Evolutionary conservation across 1,284 basidiomycete species (phyloP), one percentile per base, ranked within the genome.

Genomic region (Omphalotus olearius): DNA sequence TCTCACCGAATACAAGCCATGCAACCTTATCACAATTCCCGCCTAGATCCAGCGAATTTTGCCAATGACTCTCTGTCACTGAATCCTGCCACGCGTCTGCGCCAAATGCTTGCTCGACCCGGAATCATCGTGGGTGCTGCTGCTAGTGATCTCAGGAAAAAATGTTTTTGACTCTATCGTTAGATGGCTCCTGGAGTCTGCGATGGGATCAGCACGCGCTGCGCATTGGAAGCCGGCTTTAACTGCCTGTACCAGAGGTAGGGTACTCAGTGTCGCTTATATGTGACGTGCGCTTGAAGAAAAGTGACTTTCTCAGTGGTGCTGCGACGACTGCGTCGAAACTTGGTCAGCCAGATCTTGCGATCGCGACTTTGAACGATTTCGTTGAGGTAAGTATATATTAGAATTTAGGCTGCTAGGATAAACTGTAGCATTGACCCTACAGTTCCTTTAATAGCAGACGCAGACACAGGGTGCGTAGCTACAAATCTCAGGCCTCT

Each of bases 41-140:
- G 82, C 37, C 64, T 83, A 17, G 81, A 86, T 64, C 82, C 83
- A 38, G 75, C 75, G 61, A 85, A 86, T 64, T 88, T 74, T 66
- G 66, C 85, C 38, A 76, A 85, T 14, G 85, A 84, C 3, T 78
- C 83, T 11, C 66, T 88, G 1, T 88, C 85, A 2, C 65, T 66
- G 54, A 82, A 86, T 61, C 75, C 85, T 14, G 74, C 83, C 10
- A 89, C 86, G 4, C 80, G 86, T 37, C 75, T 88, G 45, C 77
- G 86, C 37, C 86, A 89, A 62, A 75, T 88, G 79, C 78, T 89
- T 20, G 84, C 83, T 4, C 73, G 85, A 42, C 85, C 85, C 6
- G 86, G 85, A 23, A 87, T 88, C 45, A 80, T 88, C 39, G 85
- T 88, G 70, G 54, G 81, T 71, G 11, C 38, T 10, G 23, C 23